Evolutionary conservation across 116 monocot genomes (phyloP), one percentile per base, ranked within the genome.

Genomic region (Zostera marina): DNA sequence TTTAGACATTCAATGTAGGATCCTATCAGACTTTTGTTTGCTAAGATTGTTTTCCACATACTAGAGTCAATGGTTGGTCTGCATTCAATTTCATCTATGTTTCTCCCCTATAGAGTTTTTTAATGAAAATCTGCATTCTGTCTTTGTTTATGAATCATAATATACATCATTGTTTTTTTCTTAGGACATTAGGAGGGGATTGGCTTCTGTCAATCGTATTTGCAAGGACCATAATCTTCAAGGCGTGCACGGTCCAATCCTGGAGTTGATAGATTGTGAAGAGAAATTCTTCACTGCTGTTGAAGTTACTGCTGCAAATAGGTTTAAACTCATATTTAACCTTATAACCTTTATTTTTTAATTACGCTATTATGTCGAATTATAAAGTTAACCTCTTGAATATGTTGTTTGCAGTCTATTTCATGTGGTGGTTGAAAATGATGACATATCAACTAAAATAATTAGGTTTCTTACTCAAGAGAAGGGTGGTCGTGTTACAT

Each of bases 231-330:
- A 81, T 43, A 79, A 81, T 17, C 87, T 93, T 59, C 59, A 67
- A 56, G 93, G 93, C 21, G 93, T 93, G 21, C 70, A 44, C 79
- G 93, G 93, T 63, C 78, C 93, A 66, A 74, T 93, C 41, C 42
- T 93, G 70, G 87, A 93, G 68, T 76, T 93, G 57, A 66, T 93
- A 65, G 74, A 87, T 32, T 84, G 93, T 59, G 87, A 93, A 22
- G 87, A 83, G 25, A 93, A 93, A 39, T 87, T 93, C 67, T 93
- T 84, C 53, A 93, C 93, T 75, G 83, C 93, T 53, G 88, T 93
- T 84, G 93, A 93, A 77, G 88, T 93, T 69, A 93, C 93, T 69
- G 93, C 93, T 77, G 93, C 84, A 71, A 93, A 88, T 64, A 93
- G 87, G 93, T 93, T 11, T 24, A 23, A 41, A 10, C 23, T 45